A percentile compares a stretch with the other conserved stretches of the same genome.
Evolutionary conservation across 805 yeast species (phyloP).

Genomic region (Candida lessepsii): DNA sequence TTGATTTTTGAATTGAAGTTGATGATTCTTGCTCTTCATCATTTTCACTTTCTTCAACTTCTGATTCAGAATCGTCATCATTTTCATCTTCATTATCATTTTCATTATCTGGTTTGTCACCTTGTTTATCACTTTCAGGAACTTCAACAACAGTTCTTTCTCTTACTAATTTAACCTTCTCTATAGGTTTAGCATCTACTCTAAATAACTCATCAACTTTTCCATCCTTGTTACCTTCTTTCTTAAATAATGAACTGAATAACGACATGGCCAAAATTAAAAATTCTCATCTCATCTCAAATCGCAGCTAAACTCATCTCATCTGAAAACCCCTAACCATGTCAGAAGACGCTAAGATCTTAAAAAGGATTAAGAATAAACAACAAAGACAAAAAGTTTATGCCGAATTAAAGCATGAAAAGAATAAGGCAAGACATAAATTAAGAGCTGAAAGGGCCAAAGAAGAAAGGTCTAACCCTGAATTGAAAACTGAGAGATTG

Average conservation of each 20-base stretch:
- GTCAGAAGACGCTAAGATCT: conserved; percentile 25
- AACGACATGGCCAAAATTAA: conserved; percentile 28
- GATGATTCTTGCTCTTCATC: too few species aligned
- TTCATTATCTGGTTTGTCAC: conserved; percentile 21
- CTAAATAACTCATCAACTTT: conserved; percentile 31
- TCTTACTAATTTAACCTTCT: conserved; percentile 25
- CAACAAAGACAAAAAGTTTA: conserved; percentile 75
- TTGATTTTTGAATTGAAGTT: conserved; percentile 24
- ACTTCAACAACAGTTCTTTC: conserved; percentile 24
- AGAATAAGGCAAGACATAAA: conserved; percentile 74
- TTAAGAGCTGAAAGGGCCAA: conserved; percentile 80
- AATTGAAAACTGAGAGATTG: conserved; percentile 74
- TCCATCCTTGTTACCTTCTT: conserved; percentile 24
- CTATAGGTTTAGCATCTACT: conserved; percentile 43
- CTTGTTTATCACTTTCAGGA: conserved; percentile 18
- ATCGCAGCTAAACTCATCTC: conserved; percentile 9
- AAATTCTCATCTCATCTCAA: conserved; percentile 16
- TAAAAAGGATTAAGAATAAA: conserved; percentile 64
- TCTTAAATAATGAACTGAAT: conserved; percentile 35
- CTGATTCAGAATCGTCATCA: conserved; percentile 25
- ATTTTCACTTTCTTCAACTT: conserved; percentile 1
- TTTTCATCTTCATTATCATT: conserved; percentile 22
- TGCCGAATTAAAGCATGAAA: conserved; percentile 70
- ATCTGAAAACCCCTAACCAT: background rate
- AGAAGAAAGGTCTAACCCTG: conserved; percentile 82